Base-by-base conservation (phyloP, 169 alveolate species). In the Eimeria necatrix region DNA sequence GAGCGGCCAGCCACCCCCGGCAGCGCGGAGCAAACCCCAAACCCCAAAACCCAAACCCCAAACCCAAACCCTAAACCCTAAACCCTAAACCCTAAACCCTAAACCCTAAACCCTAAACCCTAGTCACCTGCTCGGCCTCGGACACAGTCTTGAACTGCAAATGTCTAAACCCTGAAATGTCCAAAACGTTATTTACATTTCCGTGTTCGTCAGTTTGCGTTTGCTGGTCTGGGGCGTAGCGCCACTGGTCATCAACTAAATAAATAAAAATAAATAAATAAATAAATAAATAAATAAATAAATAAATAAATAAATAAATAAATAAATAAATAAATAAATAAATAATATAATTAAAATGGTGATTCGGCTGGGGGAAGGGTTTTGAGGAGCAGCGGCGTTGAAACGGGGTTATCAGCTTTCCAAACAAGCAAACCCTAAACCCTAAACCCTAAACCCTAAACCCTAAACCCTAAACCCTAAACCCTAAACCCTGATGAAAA, bases 221-320 rank as follows among this genome's bases (percentile, higher is more conserved):
- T n/a, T 51, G 89, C 61, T 94, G 94, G 80, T 94, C 96, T 12
- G 94, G 91, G 14, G 93, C 73, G 71, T 70, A 94, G 41, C 74
- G 60, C 96, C 96, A 94, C 94, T 88, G 93, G 60, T 91, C 96
- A 93, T 94, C 96, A 3, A 85, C 95, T 93, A 88, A 6, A n/a
- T n/a, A 26, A n/a, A 1, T n/a, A 12, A 22, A 26, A 56, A 20
- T 32, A 70, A n/a, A 22, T 24, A 76, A 24, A 49, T 68, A 20
- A 1, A 71, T 71, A n/a, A 14, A 52, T 41, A 85, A 14, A 26
- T 53, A 52, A 14, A 52, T 48, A 32, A 5, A 8, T 26, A 41
- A 4, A n/a, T 61, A 53, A 9, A 48, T 8, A n/a, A 7, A 20
- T 41, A 4, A 48, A 20, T n/a, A 71, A 71, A 12, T 16, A 49